A percentile compares a stretch with the other conserved stretches of the same genome.
Evolutionary conservation across 1,284 basidiomycete genomes (phyloP).

Genomic region (Rhodotorula sp.): DNA sequence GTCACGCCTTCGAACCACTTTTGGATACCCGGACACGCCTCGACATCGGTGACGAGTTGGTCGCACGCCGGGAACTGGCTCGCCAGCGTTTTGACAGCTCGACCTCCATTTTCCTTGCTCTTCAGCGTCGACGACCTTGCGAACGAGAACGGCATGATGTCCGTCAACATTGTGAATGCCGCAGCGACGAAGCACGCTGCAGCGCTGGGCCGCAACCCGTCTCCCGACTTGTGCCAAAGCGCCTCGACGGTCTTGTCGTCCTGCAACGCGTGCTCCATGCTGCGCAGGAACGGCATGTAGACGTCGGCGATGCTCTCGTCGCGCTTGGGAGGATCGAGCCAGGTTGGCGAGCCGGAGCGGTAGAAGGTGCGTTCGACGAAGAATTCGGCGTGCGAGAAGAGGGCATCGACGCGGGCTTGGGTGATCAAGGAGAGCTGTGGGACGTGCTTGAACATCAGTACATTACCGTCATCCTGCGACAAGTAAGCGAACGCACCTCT

Average conservation of each 20-base stretch:
- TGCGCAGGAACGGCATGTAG: background rate
- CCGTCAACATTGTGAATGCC: background rate
- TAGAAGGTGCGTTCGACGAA: background rate
- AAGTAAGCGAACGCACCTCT: background rate
- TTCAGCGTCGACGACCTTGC: background rate
- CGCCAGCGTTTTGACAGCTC: background rate
- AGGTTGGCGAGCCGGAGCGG: background rate
- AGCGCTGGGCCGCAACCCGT: background rate
- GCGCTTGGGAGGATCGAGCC: background rate
- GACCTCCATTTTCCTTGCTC: background rate
- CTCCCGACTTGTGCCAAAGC: no score
- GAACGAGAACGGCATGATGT: background rate
- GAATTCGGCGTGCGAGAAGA: background rate
- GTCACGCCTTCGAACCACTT: slow-evolving; percentile 1
- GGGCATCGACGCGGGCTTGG: background rate
- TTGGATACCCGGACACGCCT: background rate
- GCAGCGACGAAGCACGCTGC: background rate
- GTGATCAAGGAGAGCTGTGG: background rate
- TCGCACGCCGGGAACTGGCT: background rate
- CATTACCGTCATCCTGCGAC: no score
- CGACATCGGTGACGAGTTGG: background rate
- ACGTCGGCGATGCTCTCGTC: background rate
- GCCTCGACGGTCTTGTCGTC: background rate
- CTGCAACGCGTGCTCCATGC: background rate
- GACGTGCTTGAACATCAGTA: background rate